Conservation (phyloP, 2,329 filamentous ascomycete genomes). For the Cyphellophora europaea region DNA sequence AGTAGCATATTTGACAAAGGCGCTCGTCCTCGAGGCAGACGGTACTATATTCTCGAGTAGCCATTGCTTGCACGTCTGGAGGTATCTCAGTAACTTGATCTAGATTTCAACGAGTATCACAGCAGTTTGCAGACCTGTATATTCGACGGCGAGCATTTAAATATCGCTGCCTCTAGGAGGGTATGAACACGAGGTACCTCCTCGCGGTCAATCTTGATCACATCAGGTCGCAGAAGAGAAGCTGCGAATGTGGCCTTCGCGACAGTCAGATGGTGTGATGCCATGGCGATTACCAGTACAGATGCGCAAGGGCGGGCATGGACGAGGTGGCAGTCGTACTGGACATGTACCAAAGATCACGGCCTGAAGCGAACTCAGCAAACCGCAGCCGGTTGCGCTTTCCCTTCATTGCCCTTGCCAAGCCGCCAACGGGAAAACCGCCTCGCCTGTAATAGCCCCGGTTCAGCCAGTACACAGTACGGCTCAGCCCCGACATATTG, state of each 20-base stretch:
- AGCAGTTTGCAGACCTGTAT: slow-evolving; percentile 66
- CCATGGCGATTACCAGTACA: slow-evolving; percentile 7
- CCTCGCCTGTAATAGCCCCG: too few relatives aligned
- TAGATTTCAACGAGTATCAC: slow-evolving; percentile 3
- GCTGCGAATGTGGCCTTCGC: slow-evolving; percentile 71
- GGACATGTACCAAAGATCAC: too few relatives aligned
- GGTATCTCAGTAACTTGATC: slow-evolving; percentile 16
- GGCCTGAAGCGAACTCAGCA: too few relatives aligned
- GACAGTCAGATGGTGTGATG: slow-evolving; percentile 48
- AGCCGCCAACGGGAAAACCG: too few relatives aligned
- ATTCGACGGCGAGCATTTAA: slow-evolving; percentile 67
- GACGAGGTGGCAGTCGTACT: too few relatives aligned
- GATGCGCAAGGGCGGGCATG: too few relatives aligned
- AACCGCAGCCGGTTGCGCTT: too few relatives aligned
- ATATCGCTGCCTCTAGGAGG: slow-evolving; percentile 54
- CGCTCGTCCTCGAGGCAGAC: slow-evolving; percentile 55
- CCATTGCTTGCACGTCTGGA: slow-evolving; percentile 81
- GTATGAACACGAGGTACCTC: slow-evolving; percentile 61
- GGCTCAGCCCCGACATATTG: too few relatives aligned
- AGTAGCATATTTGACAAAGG: slow-evolving; percentile 67
- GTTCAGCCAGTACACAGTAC: too few relatives aligned
- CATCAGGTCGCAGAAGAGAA: slow-evolving; percentile 64
- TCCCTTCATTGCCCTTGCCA: too few relatives aligned
- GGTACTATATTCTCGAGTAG: slow-evolving; percentile 62
- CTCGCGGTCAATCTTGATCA: slow-evolving; percentile 57